Percentiles rank a stretch among this genome's conserved stretches.
Conservation (phyloP, 1,139 yeast genomes). For the Yamadazyma friedrichii region DNA sequence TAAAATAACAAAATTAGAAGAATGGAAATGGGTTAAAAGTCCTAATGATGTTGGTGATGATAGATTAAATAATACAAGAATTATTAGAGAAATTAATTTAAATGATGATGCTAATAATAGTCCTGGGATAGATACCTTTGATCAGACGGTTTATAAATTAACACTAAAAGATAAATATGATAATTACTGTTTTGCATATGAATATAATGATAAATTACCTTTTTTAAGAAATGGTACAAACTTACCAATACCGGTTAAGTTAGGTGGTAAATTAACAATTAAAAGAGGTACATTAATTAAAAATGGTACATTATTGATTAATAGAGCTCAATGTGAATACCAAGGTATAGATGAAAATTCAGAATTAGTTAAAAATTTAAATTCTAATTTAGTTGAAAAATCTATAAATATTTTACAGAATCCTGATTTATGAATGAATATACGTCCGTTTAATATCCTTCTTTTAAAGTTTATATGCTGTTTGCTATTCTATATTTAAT, state of each 20-base stretch:
- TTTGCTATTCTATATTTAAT: conserved; percentile 27
- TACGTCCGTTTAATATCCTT: neutral
- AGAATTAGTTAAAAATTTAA: conserved; percentile 24
- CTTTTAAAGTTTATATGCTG: conserved; percentile 6
- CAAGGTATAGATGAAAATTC: conserved; percentile 25
- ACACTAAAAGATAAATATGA: conserved; percentile 30
- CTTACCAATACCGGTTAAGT: conserved; percentile 34
- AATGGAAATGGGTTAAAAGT: conserved; percentile 38
- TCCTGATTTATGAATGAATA: conserved; percentile 11
- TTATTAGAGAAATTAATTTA: conserved; percentile 34
- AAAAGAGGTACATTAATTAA: conserved; percentile 30
- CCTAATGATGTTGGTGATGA: conserved; percentile 45
- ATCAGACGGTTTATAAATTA: conserved; percentile 29
- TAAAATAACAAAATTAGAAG: conserved; percentile 34
- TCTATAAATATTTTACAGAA: conserved; percentile 29
- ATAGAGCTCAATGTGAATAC: conserved; percentile 31
- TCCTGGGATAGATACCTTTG: neutral
- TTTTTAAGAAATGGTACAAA: conserved; percentile 27
- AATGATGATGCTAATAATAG: conserved; percentile 16
- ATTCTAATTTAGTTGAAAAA: conserved; percentile 29
- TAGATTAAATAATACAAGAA: conserved; percentile 24
- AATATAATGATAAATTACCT: conserved; percentile 32
- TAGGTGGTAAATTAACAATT: conserved; percentile 39
- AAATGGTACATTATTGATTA: conserved; percentile 36
- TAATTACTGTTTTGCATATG: conserved; percentile 40